Conservation (phyloP, 768 basidiomycete genomes). For the Pleurotus pulmonarius region DNA sequence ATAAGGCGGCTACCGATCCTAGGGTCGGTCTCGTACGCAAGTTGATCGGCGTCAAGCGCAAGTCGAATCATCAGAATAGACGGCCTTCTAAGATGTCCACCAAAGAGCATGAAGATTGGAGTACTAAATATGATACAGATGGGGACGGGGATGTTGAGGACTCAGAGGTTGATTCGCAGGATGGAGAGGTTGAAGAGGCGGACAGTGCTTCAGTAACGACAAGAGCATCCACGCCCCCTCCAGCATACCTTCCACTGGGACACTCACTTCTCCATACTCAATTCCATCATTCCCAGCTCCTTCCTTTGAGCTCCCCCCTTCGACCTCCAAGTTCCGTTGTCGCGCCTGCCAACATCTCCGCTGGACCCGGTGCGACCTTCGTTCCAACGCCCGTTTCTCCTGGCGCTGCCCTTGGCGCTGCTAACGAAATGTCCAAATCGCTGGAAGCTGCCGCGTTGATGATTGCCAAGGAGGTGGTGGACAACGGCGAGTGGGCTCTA, state of each 20-base stretch:
- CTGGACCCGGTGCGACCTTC: constrained; percentile 30
- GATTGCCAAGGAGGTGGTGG: constrained; percentile 66
- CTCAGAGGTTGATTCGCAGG: constrained; percentile 30
- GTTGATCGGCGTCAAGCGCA: constrained; percentile 70
- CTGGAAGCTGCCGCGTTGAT: constrained; percentile 65
- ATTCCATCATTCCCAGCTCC: constrained; percentile 60
- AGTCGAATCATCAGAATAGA: constrained; percentile 34
- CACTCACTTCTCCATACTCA: constrained; percentile 63
- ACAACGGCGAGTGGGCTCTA: constrained; percentile 67
- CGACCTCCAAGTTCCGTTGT: constrained; percentile 54
- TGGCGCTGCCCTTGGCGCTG: constrained; percentile 60
- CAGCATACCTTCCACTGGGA: constrained; percentile 67
- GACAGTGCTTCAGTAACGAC: constrained; percentile 33
- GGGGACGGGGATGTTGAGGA: constrained; percentile 26
- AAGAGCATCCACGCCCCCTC: constrained; percentile 67
- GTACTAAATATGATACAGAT: constrained; percentile 24
- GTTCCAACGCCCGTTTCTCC: constrained; percentile 87
- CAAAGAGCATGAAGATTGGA: constrained; percentile 48
- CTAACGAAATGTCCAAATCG: constrained; percentile 62
- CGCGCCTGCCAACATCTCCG: constrained; percentile 38
- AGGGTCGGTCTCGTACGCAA: constrained; percentile 65
- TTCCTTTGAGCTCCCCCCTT: constrained; percentile 59
- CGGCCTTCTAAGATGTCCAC: constrained; percentile 28
- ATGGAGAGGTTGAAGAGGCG: constrained; percentile 27
- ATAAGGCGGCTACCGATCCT: constrained; percentile 65